Conservation (phyloP, 1,284 basidiomycete genomes). For the Sanghuangporus sanghuang region DNA sequence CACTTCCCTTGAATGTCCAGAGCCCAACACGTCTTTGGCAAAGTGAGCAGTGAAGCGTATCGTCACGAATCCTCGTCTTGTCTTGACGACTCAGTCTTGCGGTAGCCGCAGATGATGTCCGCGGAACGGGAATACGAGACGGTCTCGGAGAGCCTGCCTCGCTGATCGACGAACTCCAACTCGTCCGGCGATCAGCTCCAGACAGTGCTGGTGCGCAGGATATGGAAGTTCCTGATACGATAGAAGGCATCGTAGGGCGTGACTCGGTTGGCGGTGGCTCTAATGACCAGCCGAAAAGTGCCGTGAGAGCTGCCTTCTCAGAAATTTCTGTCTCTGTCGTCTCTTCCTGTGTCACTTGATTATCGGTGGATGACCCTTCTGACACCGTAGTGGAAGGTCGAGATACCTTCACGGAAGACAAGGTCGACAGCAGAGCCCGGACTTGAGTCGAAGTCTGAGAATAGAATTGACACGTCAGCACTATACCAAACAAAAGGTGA, state of each 20-base stretch:
- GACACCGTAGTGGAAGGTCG: background rate
- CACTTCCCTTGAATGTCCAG: conserved; percentile 53
- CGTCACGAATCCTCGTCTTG: conserved; percentile 32
- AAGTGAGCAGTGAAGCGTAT: conserved; percentile 54
- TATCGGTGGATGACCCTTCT: background rate
- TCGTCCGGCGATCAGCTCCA: conserved; percentile 6
- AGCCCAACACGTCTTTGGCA: conserved; percentile 73
- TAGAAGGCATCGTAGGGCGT: conserved; percentile 32
- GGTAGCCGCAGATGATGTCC: conserved; percentile 1
- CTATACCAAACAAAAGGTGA: conserved; percentile 9
- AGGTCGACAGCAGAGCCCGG: conserved; percentile 26
- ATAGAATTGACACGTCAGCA: conserved; percentile 13
- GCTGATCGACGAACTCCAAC: background rate
- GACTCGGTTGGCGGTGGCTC: conserved; percentile 31
- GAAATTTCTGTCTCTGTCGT: conserved; percentile 30
- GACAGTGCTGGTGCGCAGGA: conserved; percentile 24
- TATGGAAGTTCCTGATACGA: conserved; percentile 37
- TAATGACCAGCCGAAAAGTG: conserved; percentile 69
- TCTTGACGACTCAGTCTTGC: conserved; percentile 6
- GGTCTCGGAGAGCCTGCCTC: conserved; percentile 10
- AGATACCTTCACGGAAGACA: conserved; percentile 25
- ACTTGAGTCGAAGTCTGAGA: conserved; percentile 31
- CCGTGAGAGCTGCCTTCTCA: conserved; percentile 49
- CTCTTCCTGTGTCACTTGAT: background rate
- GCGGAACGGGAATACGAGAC: conserved; percentile 9